These are phyloP conservation scores for Cryptococcus sp. DNA, from an alignment of 1,284 basidiomycete species.

Conservation along the genomic window DNA sequence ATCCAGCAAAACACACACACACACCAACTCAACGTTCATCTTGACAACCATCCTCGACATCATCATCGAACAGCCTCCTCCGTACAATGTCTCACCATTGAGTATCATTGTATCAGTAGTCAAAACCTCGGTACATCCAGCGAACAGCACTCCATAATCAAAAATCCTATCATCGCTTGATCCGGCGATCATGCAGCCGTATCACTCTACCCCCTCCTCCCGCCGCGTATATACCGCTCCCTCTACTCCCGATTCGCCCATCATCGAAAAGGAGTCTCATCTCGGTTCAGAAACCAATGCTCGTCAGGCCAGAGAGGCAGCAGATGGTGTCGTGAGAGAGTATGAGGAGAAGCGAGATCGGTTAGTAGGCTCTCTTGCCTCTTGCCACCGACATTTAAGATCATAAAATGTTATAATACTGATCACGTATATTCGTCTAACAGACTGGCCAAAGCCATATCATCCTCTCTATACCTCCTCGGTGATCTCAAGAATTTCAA, in stretches of 20 bases:
- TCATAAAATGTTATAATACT: not conserved
- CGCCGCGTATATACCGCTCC: constrained; percentile 5
- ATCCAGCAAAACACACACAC: not conserved
- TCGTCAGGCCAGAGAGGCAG: constrained; percentile 36
- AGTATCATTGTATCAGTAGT: not conserved
- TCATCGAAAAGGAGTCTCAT: constrained; percentile 47
- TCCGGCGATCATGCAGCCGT: constrained; percentile 42
- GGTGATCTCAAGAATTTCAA: constrained; percentile 77
- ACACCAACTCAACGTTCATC: not conserved
- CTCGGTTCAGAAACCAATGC: constrained; percentile 35
- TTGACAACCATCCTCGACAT: not conserved
- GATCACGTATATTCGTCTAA: not conserved
- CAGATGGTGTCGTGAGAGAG: constrained; percentile 44
- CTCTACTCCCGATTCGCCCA: constrained; percentile 36
- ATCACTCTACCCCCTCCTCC: constrained; percentile 27
- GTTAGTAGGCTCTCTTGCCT: constrained; percentile 29
- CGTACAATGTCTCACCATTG: too few relatives aligned
- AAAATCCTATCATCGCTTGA: too few relatives aligned
- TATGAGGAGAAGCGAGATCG: constrained; percentile 52
- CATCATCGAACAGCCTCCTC: too few relatives aligned
- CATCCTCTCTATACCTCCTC: constrained; percentile 69
- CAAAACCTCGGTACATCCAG: too few relatives aligned
- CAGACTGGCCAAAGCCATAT: constrained; percentile 74
- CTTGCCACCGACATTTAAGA: not conserved
- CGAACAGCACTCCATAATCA: too few relatives aligned